Base-by-base conservation (phyloP, 148 eudicot genomes). In the Rhododendron kiyosumense region DNA sequence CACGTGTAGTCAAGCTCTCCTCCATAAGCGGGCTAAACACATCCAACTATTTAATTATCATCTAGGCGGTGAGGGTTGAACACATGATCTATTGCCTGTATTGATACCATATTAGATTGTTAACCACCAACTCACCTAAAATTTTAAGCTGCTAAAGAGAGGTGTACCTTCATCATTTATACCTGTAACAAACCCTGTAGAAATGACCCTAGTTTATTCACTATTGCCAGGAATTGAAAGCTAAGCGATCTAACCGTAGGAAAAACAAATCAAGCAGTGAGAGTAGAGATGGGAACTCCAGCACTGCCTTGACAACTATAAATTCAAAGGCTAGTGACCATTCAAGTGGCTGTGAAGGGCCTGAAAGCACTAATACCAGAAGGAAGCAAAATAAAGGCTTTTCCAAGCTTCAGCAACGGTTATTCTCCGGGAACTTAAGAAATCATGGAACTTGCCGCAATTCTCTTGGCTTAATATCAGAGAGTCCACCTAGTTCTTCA, bases 401-500 rank as follows among this genome's bases (percentile, higher is more conserved):
- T 84, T 77, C 91, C 45, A 96, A 94, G 85, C 94, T 88, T 84
- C 98, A 92, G 85, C 98, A 97, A 71, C 90, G 99, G 51, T 91
- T 94, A 65, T 94, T 95, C 79, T 86, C 91, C 4, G 91, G 93
- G 84, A 94, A 91, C 88, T 86, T 86, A 12, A 94, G 89, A 89
- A 93, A 88, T 86, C 92, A 91, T 89, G 96, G 92, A 86, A 91
- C 87, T 90, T 89, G 88, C 71, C 90, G 86, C 78, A 91, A 88
- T 88, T 86, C 94, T 81, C 75, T 85, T 81, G 98, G 94, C 80
- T 81, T 67, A 41, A 87, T 92, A 86, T 93, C 96, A 84, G 99
- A 94, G 89, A 96, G 99, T 90, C 99, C 99, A 67, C 99, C 99
- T 71, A 93, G 97, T 83, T 94, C 87, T 85, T 92, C 98, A 7